Percentiles rank a stretch among this genome's conserved stretches.
These are phyloP conservation scores for Holtermanniella nyarrowii DNA, from an alignment of 768 basidiomycete species.

Conservation along the genomic window DNA sequence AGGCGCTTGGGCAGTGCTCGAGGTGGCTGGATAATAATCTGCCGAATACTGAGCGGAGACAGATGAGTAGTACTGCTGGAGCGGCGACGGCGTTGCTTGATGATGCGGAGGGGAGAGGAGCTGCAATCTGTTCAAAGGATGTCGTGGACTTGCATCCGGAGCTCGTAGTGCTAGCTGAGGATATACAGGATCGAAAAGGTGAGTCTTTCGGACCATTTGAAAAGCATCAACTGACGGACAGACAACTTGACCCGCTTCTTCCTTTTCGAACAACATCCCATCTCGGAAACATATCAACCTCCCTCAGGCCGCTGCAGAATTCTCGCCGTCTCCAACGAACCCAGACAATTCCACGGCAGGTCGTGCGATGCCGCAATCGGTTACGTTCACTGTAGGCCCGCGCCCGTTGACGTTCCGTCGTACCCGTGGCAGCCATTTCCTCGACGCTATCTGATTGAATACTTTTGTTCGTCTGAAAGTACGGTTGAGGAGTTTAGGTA, in stretches of 20 bases:
- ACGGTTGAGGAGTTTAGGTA: no score
- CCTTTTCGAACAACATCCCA: slow-evolving; percentile 12
- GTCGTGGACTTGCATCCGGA: slow-evolving; percentile 12
- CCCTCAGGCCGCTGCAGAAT: no score
- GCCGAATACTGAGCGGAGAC: slow-evolving; percentile 15
- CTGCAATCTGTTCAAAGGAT: slow-evolving; percentile 33
- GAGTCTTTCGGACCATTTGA: no score
- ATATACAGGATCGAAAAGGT: slow-evolving; percentile 30
- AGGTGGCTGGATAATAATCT: slow-evolving; percentile 19
- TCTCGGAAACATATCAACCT: no score
- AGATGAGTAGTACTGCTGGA: slow-evolving; percentile 31
- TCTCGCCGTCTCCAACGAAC: no score
- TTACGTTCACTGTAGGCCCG: no score
- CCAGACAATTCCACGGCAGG: no score
- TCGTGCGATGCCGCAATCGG: no score
- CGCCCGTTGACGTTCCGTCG: no score
- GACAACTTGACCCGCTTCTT: slow-evolving; percentile 39
- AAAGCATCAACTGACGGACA: slow-evolving; percentile 4
- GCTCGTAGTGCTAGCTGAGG: slow-evolving; percentile 22
- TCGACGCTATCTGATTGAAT: no score
- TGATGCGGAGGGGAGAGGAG: slow-evolving; percentile 8
- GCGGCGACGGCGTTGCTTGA: slow-evolving; percentile 25
- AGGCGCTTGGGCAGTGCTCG: slow-evolving; percentile 40
- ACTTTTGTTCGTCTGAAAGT: no score
- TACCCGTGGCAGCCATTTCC: no score